phyloP scores from a whole-genome alignment of 2,329 filamentous ascomycete genomes.

The Aspergillus caelatus region DNA sequence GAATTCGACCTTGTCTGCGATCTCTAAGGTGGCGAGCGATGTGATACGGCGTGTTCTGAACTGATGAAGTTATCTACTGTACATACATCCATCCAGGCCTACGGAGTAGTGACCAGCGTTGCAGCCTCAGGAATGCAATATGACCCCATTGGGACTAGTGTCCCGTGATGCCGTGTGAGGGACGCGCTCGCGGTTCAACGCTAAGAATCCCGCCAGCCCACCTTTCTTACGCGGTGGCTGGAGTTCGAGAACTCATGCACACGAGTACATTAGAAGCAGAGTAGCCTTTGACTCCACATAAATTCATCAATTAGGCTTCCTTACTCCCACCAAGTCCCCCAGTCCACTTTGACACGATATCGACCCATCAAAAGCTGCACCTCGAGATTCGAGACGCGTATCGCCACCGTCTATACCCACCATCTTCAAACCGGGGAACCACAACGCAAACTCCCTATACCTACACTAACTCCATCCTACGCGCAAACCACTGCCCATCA shows the following conservation, averaged over 20 bases:
- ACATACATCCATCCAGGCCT: not conserved
- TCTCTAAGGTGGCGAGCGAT: not conserved
- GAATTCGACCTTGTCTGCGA: conserved; percentile 26
- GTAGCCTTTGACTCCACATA: not conserved
- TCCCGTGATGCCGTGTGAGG: conserved; percentile 15
- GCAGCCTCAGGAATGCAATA: conserved; percentile 28
- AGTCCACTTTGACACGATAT: not conserved
- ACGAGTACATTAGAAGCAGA: not conserved
- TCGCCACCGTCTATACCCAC: not conserved
- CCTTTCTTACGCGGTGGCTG: conserved; percentile 3
- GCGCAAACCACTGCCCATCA: not conserved
- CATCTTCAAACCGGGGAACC: conserved; percentile 7
- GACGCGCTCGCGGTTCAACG: conserved; percentile 12
- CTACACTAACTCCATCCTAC: conserved; percentile 4
- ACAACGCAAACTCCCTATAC: not conserved
- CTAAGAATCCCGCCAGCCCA: conserved; percentile 11
- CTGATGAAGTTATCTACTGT: not conserved
- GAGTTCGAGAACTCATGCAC: not conserved
- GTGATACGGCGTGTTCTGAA: not conserved
- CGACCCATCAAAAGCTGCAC: not conserved
- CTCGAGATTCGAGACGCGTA: not conserved
- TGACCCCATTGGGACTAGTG: conserved; percentile 19
- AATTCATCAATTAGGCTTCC: not conserved
- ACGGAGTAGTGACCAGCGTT: not conserved
- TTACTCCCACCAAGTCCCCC: not conserved